These are phyloP conservation scores for Curvularia verruculosa DNA, from an alignment of 2,329 filamentous ascomycete species.

Conservation along the genomic window DNA sequence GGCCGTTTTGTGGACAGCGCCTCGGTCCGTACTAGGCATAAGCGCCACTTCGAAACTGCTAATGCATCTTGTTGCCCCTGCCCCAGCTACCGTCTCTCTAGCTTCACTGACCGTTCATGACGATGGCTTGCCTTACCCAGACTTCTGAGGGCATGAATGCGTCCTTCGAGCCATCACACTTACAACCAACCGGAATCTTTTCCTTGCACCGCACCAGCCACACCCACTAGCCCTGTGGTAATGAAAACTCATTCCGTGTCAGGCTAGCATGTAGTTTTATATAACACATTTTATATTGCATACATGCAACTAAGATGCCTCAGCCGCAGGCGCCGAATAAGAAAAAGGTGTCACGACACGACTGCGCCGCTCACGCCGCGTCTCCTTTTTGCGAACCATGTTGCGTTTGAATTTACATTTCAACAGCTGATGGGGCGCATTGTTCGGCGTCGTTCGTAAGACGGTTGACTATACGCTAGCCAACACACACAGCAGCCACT, in stretches of 20 bases:
- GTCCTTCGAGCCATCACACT: background rate
- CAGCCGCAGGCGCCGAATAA: background rate
- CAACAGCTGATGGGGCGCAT: background rate
- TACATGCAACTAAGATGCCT: conserved; percentile 7
- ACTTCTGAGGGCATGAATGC: too few species aligned
- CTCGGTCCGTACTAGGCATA: background rate
- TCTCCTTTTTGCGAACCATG: background rate
- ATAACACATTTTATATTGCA: conserved; percentile 15
- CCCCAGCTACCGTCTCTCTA: background rate
- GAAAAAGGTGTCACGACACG: background rate
- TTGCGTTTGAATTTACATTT: background rate
- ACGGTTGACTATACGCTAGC: background rate
- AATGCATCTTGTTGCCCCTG: background rate
- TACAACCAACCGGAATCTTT: background rate
- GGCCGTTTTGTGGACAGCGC: background rate
- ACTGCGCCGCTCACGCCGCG: conserved; percentile 12
- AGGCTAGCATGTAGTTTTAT: conserved; percentile 1
- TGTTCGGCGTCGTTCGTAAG: too few species aligned
- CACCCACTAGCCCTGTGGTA: background rate
- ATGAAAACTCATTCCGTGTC: conserved; percentile 6
- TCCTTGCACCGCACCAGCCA: background rate
- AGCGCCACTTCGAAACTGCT: background rate
- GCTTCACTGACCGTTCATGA: background rate
- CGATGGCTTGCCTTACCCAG: background rate
- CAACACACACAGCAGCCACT: background rate